Evolutionary conservation across 2,329 filamentous ascomycete genomes (phyloP), one percentile per base, ranked within the genome.

Genomic region (Rhynchosporium graminicola): DNA sequence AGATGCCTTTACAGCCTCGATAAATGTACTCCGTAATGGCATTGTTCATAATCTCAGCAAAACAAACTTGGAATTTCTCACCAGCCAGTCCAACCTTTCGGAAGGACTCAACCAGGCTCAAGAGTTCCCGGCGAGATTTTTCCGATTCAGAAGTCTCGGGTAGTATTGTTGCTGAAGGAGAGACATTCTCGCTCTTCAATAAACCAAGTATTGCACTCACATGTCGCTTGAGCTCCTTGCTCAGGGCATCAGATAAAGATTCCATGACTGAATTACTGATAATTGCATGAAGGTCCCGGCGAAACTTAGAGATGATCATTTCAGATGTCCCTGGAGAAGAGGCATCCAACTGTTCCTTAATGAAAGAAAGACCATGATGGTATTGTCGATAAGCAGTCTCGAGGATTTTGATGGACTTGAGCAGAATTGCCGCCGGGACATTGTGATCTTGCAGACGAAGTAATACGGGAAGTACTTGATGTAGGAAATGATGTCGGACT

Each of bases 31-130:
- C 78, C 48, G 81, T 80, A 79, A 92, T 86, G 63, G 87, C 80
- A 42, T 77, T 77, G 71, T 91, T 82, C 80, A 92, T 87, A 31
- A 89, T 81, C 73, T 89, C 86, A 15, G 88, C 90, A 70, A 92
- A 88, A 42, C 89, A 79, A 36, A 88, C 82, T 70, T 92, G 87
- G 57, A 90, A 89, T 55, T 78, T 80, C 69, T 90, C 86, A 31
- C 87, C 88, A 1, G 86, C 86, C 20, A 92, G 77, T 0, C 89
- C 90, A 28, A 91, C 84, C 52, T 83, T 80, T 67, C 82, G 78
- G 15, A 92, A 76, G 8, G 84, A 82, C 55, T 83, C 80, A 1
- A 89, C 77, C 20, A 91, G 75, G 46, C 79, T 73, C 36, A 84
- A 74, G 52, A 90, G 76, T 56, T 84, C 80, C 38, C 79, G 76